phyloP scores from a whole-genome alignment of 2,329 filamentous ascomycete genomes.

The Tolypocladium nubicola region DNA sequence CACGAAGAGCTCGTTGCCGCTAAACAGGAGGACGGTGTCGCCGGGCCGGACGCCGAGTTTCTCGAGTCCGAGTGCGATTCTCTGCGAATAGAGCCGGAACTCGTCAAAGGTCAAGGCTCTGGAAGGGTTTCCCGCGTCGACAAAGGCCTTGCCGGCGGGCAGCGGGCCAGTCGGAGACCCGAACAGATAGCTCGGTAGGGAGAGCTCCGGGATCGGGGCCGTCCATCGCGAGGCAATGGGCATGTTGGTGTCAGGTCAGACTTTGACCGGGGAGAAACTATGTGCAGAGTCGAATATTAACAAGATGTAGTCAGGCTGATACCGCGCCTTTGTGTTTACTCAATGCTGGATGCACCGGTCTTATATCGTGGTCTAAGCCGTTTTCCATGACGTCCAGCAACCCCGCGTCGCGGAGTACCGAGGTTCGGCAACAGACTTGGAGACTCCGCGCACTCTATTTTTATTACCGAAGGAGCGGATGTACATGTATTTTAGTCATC shows the following conservation, averaged over 20 bases:
- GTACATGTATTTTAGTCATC: neutral
- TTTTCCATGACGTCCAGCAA: neutral
- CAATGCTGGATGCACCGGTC: neutral
- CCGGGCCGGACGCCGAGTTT: neutral
- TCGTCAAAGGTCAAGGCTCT: neutral
- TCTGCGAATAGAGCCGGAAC: neutral
- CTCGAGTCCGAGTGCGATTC: neutral
- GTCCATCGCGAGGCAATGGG: neutral
- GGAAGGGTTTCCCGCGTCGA: neutral
- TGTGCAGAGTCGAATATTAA: neutral
- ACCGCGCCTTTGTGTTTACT: too few relatives aligned
- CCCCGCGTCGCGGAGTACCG: neutral
- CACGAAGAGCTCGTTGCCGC: neutral
- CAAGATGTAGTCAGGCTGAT: neutral
- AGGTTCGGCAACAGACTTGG: neutral
- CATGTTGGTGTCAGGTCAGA: neutral
- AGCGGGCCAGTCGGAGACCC: neutral
- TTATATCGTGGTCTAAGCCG: neutral
- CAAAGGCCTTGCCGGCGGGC: neutral
- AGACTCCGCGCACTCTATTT: neutral
- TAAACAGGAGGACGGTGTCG: neutral
- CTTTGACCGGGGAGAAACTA: neutral
- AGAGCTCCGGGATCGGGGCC: neutral
- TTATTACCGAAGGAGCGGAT: neutral
- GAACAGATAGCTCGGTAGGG: neutral